Percentiles rank a stretch among this genome's conserved stretches.
Conservation (phyloP, 345 rosid species). For the Kandelia obovata region DNA sequence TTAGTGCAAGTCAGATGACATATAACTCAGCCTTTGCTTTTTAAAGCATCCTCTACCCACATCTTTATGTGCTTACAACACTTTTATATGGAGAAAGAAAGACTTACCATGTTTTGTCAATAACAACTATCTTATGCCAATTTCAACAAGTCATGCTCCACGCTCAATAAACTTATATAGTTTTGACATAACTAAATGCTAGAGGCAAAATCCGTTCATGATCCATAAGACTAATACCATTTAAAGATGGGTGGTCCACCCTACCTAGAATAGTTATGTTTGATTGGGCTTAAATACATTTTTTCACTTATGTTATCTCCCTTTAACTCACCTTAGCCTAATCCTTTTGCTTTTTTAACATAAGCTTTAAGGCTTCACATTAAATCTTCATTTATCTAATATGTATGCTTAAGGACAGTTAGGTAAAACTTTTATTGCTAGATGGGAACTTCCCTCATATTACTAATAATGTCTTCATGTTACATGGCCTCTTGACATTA, state of each 20-base stretch:
- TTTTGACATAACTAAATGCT: no score
- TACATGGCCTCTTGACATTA: no score
- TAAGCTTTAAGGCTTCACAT: conserved; percentile 11
- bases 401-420: neutral
- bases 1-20: no score
- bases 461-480: no score
- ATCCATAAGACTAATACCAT: neutral
- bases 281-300: conserved; percentile 12
- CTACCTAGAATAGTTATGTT: conserved; percentile 8
- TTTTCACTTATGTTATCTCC: conserved; percentile 15
- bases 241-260: conserved; percentile 12
- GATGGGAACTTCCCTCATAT: no score
- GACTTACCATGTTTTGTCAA: conserved; percentile 10
- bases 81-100: conserved; percentile 14
- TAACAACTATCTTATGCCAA: neutral
- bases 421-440: no score
- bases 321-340: conserved; percentile 9
- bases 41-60: conserved; percentile 6
- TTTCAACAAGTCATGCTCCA: neutral
- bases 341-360: neutral
- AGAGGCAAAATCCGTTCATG: no score
- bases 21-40: no score
- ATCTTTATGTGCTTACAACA: conserved; percentile 11
- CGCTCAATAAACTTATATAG: no score
- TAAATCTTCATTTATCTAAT: neutral